Conservation (phyloP, 202 grass and related monocot genomes). For the Panicum virgatum region DNA sequence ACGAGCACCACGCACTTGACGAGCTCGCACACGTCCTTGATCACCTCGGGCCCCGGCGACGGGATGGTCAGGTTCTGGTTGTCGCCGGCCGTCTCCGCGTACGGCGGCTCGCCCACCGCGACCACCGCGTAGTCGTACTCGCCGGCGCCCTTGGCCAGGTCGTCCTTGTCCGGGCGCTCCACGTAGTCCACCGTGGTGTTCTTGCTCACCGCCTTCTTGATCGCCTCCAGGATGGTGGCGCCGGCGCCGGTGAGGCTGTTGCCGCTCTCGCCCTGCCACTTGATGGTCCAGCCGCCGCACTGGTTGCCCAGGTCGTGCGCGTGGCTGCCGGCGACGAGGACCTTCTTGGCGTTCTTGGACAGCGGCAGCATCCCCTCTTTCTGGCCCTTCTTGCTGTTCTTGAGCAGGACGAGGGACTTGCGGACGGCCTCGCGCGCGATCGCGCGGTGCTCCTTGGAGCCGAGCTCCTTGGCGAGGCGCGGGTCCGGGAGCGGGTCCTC, state of each 20-base stretch:
- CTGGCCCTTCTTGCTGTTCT: conserved; percentile 52
- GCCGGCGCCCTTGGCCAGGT: conserved; percentile 35
- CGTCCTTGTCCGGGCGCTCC: conserved; percentile 55
- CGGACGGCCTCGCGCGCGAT: conserved; percentile 68
- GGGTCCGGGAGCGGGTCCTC: conserved; percentile 59
- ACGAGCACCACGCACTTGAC: conserved; percentile 71
- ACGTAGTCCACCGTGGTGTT: conserved; percentile 64
- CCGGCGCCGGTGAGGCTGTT: conserved; percentile 62
- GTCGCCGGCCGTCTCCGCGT: conserved; percentile 79
- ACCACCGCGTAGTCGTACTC: conserved; percentile 75
- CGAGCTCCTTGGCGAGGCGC: conserved; percentile 35
- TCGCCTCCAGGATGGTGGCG: conserved; percentile 72
- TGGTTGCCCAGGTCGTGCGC: conserved; percentile 74
- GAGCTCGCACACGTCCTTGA: conserved; percentile 68
- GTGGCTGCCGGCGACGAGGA: conserved; percentile 70
- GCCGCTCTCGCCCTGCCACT: conserved; percentile 55
- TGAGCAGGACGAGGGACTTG: conserved; percentile 76
- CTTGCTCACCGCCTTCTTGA: conserved; percentile 62
- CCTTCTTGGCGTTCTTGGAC: conserved; percentile 52
- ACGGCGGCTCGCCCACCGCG: conserved; percentile 73
- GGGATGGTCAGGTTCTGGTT: conserved; percentile 80
- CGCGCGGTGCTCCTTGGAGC: conserved; percentile 49
- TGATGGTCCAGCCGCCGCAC: conserved; percentile 70
- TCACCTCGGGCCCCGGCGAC: conserved; percentile 53
- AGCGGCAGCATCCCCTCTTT: conserved; percentile 48